Conservation (phyloP, 2,329 filamentous ascomycete genomes). For the Tolypocladium inflatum region DNA sequence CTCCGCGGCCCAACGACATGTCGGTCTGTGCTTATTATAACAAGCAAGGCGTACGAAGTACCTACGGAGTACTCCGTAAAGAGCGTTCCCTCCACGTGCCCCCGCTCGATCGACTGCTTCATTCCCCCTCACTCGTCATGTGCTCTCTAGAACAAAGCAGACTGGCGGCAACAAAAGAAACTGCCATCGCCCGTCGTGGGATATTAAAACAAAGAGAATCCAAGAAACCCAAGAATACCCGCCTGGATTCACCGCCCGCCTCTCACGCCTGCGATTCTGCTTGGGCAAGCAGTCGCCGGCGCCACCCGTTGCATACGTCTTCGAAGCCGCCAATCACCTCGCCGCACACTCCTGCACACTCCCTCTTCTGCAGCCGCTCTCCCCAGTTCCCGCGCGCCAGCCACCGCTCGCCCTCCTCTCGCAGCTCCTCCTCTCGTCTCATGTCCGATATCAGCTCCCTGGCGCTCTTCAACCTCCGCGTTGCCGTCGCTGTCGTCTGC, state of each 20-base stretch:
- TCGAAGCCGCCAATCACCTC: constrained; percentile 92
- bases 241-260: not conserved
- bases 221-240: not conserved
- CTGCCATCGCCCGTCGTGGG: not conserved
- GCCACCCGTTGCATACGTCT: constrained; percentile 77
- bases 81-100: no score
- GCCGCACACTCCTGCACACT: constrained; percentile 74
- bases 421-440: constrained; percentile 69
- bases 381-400: constrained; percentile 78
- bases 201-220: not conserved
- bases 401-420: constrained; percentile 76
- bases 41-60: no score
- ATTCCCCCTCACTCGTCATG: not conserved
- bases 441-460: constrained; percentile 82
- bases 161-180: not conserved
- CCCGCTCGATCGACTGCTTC: no score
- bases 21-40: not conserved
- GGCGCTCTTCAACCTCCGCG: constrained; percentile 68
- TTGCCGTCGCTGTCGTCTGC: constrained; percentile 75
- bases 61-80: no score
- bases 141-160: not conserved
- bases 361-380: constrained; percentile 61
- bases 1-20: not conserved
- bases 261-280: constrained; percentile 37
- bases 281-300: constrained; percentile 61